phyloP scores from a whole-genome alignment of 176 grass and related monocot genomes.

The Aegilops tauschii region DNA sequence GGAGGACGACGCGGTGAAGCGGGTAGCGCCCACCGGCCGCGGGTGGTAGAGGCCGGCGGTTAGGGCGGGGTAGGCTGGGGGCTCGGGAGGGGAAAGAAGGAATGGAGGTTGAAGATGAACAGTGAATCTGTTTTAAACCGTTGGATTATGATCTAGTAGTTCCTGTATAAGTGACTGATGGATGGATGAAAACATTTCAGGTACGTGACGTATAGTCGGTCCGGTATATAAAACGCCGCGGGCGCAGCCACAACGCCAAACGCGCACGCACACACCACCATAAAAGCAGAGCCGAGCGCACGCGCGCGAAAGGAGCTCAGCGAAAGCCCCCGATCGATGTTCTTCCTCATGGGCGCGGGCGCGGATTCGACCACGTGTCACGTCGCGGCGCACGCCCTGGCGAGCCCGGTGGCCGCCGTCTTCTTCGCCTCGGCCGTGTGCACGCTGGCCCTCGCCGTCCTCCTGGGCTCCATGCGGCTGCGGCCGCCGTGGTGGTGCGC shows the following conservation, averaged over 20 bases:
- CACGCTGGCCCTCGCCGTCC: constrained; percentile 35
- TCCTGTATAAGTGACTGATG: too few species aligned
- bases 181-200: too few species aligned
- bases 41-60: too few species aligned
- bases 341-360: constrained; percentile 15
- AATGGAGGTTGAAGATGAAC: too few species aligned
- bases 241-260: constrained; percentile 7
- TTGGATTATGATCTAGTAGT: too few species aligned
- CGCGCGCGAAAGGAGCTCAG: constrained; percentile 26
- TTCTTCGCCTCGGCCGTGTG: constrained; percentile 40
- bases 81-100: too few species aligned
- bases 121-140: too few species aligned
- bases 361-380: constrained; percentile 26
- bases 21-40: too few species aligned
- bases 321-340: neutral
- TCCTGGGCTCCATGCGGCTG: constrained; percentile 39
- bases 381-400: constrained; percentile 30
- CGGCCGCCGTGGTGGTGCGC: constrained; percentile 68
- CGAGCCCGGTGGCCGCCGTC: constrained; percentile 39
- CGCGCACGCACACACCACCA: neutral
- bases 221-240: constrained; percentile 26
- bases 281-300: neutral
- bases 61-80: too few species aligned
- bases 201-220: too few species aligned
- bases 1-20: too few species aligned